Evolutionary conservation across 2,329 filamentous ascomycete genomes (phyloP), one percentile per base, ranked within the genome.

Genomic region (Aspergillus udagawae): DNA sequence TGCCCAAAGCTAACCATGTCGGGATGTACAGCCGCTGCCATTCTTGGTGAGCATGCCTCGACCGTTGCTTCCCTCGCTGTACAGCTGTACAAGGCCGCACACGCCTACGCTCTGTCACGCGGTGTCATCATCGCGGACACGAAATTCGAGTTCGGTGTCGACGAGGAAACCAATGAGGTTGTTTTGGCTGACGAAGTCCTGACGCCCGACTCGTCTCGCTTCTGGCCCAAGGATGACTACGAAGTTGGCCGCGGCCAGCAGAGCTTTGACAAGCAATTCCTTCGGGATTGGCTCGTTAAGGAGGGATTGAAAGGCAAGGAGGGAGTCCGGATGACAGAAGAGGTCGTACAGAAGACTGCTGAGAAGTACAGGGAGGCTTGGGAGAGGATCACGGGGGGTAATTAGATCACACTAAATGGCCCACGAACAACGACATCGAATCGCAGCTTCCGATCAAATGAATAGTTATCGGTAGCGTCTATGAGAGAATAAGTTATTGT

Each of bases 201-300:
- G 59, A 95, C 91, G 7, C 91, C 92, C 2, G 88, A 91, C 72
- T 88, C 84, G 54, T 93, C 89, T 52, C 84, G 92, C 17, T 96
- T 96, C 81, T 97, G 93, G 92, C 86, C 87, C 0, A 84, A 82
- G 61, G 86, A 86, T 47, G 81, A 81, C 49, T 95, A 93, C 70
- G 82, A 86, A 70, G 75, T 89, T 20, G 92, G 92, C 1, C 81
- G 81, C 60, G 82, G 88, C 56, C 91, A 95, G 78, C 83, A 88
- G 54, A 94, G 90, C 75, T 94, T 93, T 65, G 92, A 97, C 72
- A 97, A 97, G 81, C 89, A 92, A 77, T 87, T 83, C 67, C 73
- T 96, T 64, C 81, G 92, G 38, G 87, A 97, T 75, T 97, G 91
- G 90, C 74, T 97, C 67, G 88, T 86, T 2, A 76, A 72, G 50